A percentile compares a stretch with the other conserved stretches of the same genome.
phyloP scores from a whole-genome alignment of 177 flowering plant species.

The Vitis hybrid region DNA sequence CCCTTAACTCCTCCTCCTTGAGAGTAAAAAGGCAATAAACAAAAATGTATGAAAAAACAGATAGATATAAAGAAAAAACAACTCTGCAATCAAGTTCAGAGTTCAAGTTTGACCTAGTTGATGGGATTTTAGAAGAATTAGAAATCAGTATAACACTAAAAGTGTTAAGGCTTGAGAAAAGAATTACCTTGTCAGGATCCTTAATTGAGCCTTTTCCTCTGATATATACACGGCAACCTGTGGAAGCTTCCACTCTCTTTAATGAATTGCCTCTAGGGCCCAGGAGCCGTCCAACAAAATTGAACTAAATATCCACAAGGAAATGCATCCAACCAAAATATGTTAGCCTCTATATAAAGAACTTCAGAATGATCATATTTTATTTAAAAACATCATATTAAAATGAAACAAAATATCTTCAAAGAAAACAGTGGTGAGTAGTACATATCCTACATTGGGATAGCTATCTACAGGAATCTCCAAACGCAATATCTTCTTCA shows the following conservation, averaged over 20 bases:
- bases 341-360: background rate
- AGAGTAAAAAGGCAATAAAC: background rate
- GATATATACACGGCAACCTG: too few species aligned
- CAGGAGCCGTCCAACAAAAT: background rate
- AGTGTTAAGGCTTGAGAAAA: too few species aligned
- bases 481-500: background rate
- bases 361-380: background rate
- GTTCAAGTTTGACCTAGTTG: too few species aligned
- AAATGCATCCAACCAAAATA: background rate
- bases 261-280: too few species aligned
- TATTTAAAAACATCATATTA: background rate
- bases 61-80: background rate
- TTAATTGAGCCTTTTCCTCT: too few species aligned
- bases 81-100: too few species aligned
- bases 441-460: background rate
- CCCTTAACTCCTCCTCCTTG: constrained; percentile 14
- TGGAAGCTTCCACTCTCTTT: too few species aligned
- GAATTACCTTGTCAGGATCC: too few species aligned
- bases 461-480: constrained; percentile 2
- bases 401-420: background rate
- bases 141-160: too few species aligned
- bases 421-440: background rate
- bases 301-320: background rate
- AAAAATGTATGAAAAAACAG: background rate
- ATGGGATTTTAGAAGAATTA: too few species aligned